Conservation (phyloP, 352 stramenopile genomes). For the Pythium vanterpoolii region DNA sequence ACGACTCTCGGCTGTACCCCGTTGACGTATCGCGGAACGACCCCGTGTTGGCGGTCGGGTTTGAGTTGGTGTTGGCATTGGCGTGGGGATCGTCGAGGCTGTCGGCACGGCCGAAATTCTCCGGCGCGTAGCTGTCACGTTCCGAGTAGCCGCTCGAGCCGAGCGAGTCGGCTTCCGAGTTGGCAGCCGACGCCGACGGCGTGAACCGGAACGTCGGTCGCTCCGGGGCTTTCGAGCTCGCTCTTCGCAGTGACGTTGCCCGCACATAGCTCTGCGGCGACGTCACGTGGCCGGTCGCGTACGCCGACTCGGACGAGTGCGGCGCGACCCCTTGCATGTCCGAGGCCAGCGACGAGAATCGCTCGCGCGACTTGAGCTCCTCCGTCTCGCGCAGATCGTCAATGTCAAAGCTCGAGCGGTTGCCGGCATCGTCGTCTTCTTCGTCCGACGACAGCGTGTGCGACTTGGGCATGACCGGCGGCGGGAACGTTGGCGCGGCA, state of each 20-base stretch:
- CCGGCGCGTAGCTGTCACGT: slow-evolving; percentile 23
- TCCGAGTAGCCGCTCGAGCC: slow-evolving; percentile 19
- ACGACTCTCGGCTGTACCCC: slow-evolving; percentile 71
- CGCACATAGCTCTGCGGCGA: slow-evolving; percentile 76
- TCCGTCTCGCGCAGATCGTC: slow-evolving; percentile 73
- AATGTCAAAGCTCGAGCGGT: slow-evolving; percentile 81
- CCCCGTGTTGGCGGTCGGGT: slow-evolving; percentile 21
- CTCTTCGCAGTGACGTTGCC: slow-evolving; percentile 62
- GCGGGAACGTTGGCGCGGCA: slow-evolving; percentile 31
- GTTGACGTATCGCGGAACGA: slow-evolving; percentile 44
- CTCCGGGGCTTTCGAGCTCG: slow-evolving; percentile 24
- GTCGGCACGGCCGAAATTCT: not conserved
- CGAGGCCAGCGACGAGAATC: slow-evolving; percentile 26
- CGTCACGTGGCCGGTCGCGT: slow-evolving; percentile 42
- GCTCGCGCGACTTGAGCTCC: slow-evolving; percentile 46
- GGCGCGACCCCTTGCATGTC: slow-evolving; percentile 13
- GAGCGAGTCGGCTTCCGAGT: slow-evolving; percentile 12
- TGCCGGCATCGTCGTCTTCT: slow-evolving; percentile 33
- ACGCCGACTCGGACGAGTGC: slow-evolving; percentile 25
- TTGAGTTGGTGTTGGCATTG: slow-evolving; percentile 2
- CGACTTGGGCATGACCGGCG: slow-evolving; percentile 35
- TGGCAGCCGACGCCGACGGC: not conserved
- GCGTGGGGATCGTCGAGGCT: not conserved
- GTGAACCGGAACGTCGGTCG: slow-evolving; percentile 18
- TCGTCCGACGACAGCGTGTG: slow-evolving; percentile 28